Base-by-base conservation (phyloP, 2,329 filamentous ascomycete genomes). In the Fusarium mundagurra region DNA sequence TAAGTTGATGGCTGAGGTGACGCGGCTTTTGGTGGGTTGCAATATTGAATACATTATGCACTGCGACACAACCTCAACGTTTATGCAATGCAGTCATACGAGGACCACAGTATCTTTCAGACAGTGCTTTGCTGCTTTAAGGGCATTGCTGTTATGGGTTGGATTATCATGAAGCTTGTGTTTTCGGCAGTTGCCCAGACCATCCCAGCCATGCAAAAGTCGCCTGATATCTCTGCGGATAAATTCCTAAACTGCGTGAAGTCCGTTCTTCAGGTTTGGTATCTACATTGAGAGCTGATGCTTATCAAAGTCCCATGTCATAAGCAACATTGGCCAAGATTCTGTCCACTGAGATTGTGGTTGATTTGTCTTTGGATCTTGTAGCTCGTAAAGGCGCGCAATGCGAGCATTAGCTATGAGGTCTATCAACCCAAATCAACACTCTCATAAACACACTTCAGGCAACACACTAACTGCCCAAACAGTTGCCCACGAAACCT, bases 71-170 rank as follows among this genome's bases (percentile, higher is more conserved):
- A 27, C 33, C 33, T 38, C 33, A 17, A 27, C 18, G 5, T 38
- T 22, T 17, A 53, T 53, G 33, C n/a, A 36, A 22, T 53, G n/a
- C 50, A 53, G 50, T 27, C n/a, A 53, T 53, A 27, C n/a, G 33
- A 53, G 18, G n/a, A 53, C 33, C 33, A 53, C 50, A 27, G 33
- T 53, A 53, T 36, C 33, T 24, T 13, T 12, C 50, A 22, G n/a
- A 53, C 33, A 6, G 33, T 36, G 33, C 50, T 22, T 36, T 18
- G n/a, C 17, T 14, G 31, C 50, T 24, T 20, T 4, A 4, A 18
- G 5, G 11, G 0, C 0, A 4, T 2, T 3, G 12, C 4, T 27
- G 1, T 20, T 13, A 8, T 53, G 13, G 13, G n/a, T 12, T 10
- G 14, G 3, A 12, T 22, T 36, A 22, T 36, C 50, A 36, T 36